A percentile compares a stretch with the other conserved stretches of the same genome.
Conservation (phyloP, 306 rosid species). For the Pterocarpus santalinus region DNA sequence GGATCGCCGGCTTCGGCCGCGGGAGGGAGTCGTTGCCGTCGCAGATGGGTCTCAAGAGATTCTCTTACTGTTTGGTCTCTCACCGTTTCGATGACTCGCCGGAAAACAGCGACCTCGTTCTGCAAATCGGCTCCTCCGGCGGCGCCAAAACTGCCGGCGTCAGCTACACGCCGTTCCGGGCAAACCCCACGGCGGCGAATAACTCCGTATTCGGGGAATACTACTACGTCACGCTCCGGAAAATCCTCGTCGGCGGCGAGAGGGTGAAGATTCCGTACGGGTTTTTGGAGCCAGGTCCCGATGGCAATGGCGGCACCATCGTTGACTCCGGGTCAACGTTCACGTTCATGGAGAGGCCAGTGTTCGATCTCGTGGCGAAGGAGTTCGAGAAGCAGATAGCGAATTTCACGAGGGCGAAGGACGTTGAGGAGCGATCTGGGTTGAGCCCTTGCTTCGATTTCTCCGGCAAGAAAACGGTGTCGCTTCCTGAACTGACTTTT, state of each 20-base stretch:
- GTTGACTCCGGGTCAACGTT: conserved; percentile 90
- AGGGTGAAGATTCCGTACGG: conserved; percentile 66
- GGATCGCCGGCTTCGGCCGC: conserved; percentile 94
- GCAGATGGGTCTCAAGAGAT: conserved; percentile 78
- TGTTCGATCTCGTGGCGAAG: conserved; percentile 59
- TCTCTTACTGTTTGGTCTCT: conserved; percentile 80
- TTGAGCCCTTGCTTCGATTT: conserved; percentile 72
- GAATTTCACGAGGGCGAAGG: conserved; percentile 64
- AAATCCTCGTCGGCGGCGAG: conserved; percentile 63
- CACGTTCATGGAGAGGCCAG: conserved; percentile 75
- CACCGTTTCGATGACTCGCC: conserved; percentile 73
- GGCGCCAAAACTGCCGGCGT: conserved; percentile 41
- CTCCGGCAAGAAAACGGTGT: conserved; percentile 40
- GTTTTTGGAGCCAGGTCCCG: conserved; percentile 55
- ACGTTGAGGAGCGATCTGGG: conserved; percentile 66
- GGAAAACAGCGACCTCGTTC: conserved; percentile 67
- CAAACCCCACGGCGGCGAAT: conserved; percentile 51
- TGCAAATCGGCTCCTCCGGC: conserved; percentile 55
- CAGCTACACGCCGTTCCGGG: conserved; percentile 75
- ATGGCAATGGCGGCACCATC: conserved; percentile 82
- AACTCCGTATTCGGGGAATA: conserved; percentile 62
- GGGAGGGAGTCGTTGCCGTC: conserved; percentile 77
- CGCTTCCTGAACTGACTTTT: conserved; percentile 66
- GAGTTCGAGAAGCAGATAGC: conserved; percentile 71
- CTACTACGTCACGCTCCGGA: conserved; percentile 71